A percentile compares a stretch with the other conserved stretches of the same genome.
Conservation (phyloP, 2,329 filamentous ascomycete species). For the Colletotrichum limetticola region DNA sequence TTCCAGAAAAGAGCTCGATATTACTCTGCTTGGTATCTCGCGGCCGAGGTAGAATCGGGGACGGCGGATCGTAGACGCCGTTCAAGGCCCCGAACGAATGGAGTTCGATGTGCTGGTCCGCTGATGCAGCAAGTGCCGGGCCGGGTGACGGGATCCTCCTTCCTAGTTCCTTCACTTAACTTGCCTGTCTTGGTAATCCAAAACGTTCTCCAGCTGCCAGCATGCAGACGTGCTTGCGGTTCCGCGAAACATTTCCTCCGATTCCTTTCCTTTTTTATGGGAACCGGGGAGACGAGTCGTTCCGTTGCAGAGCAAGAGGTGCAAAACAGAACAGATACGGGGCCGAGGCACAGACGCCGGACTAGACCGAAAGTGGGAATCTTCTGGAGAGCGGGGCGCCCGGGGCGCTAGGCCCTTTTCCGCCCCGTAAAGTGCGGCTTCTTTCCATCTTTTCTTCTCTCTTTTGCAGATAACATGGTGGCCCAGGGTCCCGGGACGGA, state of each 20-base stretch:
- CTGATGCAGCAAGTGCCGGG: not conserved
- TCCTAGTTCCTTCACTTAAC: not conserved
- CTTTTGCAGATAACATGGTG: not conserved
- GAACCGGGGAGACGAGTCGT: constrained; percentile 12
- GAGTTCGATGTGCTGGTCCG: not conserved
- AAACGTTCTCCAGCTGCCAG: not conserved
- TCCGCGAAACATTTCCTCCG: constrained; percentile 15
- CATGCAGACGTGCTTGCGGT: not conserved
- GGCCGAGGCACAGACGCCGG: constrained; percentile 17
- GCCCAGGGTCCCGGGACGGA: not conserved
- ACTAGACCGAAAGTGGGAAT: constrained; percentile 24
- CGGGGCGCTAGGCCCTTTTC: constrained; percentile 1
- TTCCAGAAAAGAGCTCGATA: not conserved
- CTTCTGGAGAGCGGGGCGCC: not conserved
- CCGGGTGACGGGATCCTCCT: not conserved
- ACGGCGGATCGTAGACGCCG: constrained; percentile 20
- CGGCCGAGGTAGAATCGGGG: constrained; percentile 24
- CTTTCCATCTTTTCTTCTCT: not conserved
- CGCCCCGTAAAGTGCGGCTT: not conserved
- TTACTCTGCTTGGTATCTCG: not conserved
- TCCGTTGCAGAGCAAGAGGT: not conserved
- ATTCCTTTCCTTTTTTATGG: not conserved
- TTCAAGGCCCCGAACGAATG: not conserved
- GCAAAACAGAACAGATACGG: not conserved
- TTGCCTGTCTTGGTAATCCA: constrained; percentile 15